Evolutionary conservation across 2,329 filamentous ascomycete genomes (phyloP).

Genomic region (Arthrinium phaeospermum): DNA sequence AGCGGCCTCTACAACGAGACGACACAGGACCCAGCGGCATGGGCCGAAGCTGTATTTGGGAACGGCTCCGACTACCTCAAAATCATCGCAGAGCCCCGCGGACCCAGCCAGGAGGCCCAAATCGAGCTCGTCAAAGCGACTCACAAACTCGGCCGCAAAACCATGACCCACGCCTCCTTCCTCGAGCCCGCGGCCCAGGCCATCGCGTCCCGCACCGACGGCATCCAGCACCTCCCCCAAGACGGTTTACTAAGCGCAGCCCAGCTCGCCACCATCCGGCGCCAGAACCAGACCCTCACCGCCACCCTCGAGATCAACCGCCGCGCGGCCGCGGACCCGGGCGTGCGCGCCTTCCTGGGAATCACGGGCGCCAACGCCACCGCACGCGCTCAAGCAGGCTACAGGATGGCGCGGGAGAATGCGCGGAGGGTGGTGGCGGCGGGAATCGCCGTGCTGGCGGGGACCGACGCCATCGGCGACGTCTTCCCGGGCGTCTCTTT

Average conservation of each 20-base stretch:
- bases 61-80: constrained; percentile 1
- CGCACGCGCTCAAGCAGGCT: neutral
- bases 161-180: neutral
- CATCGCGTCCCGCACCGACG: neutral
- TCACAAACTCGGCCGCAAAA: neutral
- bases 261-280: neutral
- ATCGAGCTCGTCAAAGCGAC: neutral
- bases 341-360: neutral
- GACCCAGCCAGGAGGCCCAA: neutral
- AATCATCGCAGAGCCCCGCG: neutral
- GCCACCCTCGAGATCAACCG: neutral
- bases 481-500: neutral
- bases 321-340: neutral
- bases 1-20: neutral
- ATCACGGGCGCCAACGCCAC: neutral
- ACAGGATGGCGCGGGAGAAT: neutral
- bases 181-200: neutral
- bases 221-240: neutral
- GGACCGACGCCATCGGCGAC: neutral
- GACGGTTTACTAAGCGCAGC: neutral
- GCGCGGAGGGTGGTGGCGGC: neutral
- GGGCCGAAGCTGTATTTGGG: neutral
- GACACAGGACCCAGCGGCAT: neutral
- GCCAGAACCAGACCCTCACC: neutral
- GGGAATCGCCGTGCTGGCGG: neutral